Percentiles rank a stretch among this genome's conserved stretches.
These are phyloP conservation scores for Aspergillus uvarum DNA, from an alignment of 2,329 filamentous ascomycete genomes.

Conservation along the genomic window DNA sequence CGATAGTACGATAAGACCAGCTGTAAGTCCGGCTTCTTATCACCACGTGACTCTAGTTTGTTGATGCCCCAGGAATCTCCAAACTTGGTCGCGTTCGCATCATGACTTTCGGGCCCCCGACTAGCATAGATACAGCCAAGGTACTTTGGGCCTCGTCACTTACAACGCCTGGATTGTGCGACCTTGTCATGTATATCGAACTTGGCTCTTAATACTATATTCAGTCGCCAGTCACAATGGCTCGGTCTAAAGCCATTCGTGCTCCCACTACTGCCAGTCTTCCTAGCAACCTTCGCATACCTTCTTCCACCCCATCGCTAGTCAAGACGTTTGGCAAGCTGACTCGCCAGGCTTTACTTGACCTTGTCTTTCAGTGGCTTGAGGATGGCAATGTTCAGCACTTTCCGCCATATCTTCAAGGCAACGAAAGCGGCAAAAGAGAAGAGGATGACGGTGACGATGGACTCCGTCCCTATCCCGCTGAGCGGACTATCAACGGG, in stretches of 20 bases:
- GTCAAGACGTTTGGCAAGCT: conserved; percentile 67
- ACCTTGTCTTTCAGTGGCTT: conserved; percentile 75
- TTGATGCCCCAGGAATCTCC: conserved; percentile 3
- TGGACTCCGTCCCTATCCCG: conserved; percentile 66
- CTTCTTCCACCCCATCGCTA: conserved; percentile 63
- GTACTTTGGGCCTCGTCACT: neutral
- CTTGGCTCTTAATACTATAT: neutral
- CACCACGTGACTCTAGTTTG: conserved; percentile 2
- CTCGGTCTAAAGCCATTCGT: conserved; percentile 35
- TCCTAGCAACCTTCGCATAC: conserved; percentile 68
- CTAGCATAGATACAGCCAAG: neutral
- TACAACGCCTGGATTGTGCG: neutral
- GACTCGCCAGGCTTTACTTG: conserved; percentile 69
- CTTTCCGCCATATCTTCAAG: conserved; percentile 60
- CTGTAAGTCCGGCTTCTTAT: neutral
- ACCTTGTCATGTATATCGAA: neutral
- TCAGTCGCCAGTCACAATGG: conserved; percentile 21
- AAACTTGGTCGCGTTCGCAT: neutral
- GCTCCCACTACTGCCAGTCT: conserved; percentile 71
- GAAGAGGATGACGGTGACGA: conserved; percentile 52
- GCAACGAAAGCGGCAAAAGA: conserved; percentile 47
- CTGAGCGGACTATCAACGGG: conserved; percentile 63
- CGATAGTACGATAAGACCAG: neutral
- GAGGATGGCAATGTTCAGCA: conserved; percentile 62
- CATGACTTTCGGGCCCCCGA: neutral